Evolutionary conservation across 2,329 filamentous ascomycete species (phyloP).

Genomic region (Cyclaneusma minus): DNA sequence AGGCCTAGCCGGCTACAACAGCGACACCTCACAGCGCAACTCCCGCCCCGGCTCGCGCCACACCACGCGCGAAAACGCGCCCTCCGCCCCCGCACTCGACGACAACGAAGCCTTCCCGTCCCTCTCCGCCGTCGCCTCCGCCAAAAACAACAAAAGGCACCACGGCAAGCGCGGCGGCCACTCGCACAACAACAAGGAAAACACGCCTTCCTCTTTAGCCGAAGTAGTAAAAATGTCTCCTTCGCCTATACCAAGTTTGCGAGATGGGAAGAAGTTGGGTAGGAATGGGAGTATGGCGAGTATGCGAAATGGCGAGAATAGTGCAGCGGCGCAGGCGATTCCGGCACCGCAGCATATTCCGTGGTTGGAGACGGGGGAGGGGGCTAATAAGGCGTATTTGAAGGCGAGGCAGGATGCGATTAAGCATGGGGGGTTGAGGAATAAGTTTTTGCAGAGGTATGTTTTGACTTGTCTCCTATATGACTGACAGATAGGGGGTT

Average conservation of each 20-base stretch:
- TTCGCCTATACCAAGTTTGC: slow-evolving; percentile 53
- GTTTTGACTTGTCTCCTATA: slow-evolving; percentile 5
- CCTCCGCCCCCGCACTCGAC: slow-evolving; percentile 64
- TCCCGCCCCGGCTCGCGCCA: slow-evolving; percentile 79
- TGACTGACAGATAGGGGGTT: not conserved
- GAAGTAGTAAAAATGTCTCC: slow-evolving; percentile 94
- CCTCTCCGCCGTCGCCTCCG: slow-evolving; percentile 56
- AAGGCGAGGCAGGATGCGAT: slow-evolving; percentile 93
- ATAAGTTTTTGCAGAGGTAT: slow-evolving; percentile 92
- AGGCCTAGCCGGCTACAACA: slow-evolving; percentile 36
- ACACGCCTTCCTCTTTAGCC: slow-evolving; percentile 62
- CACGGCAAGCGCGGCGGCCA: slow-evolving; percentile 84
- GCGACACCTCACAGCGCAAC: slow-evolving; percentile 52
- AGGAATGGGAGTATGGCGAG: slow-evolving; percentile 51
- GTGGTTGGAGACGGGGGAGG: slow-evolving; percentile 87
- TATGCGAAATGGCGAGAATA: slow-evolving; percentile 59
- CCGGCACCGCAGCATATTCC: slow-evolving; percentile 81
- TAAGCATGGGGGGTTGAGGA: slow-evolving; percentile 88
- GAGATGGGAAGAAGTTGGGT: slow-evolving; percentile 40
- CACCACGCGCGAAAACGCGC: slow-evolving; percentile 45
- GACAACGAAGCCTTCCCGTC: slow-evolving; percentile 93
- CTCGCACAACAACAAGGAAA: slow-evolving; percentile 54
- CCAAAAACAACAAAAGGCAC: slow-evolving; percentile 75
- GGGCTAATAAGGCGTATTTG: slow-evolving; percentile 84
- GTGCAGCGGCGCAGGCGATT: slow-evolving; percentile 67